These are phyloP conservation scores for Bruguiera parviflora DNA, from an alignment of 345 rosid genomes.

Conservation along the genomic window DNA sequence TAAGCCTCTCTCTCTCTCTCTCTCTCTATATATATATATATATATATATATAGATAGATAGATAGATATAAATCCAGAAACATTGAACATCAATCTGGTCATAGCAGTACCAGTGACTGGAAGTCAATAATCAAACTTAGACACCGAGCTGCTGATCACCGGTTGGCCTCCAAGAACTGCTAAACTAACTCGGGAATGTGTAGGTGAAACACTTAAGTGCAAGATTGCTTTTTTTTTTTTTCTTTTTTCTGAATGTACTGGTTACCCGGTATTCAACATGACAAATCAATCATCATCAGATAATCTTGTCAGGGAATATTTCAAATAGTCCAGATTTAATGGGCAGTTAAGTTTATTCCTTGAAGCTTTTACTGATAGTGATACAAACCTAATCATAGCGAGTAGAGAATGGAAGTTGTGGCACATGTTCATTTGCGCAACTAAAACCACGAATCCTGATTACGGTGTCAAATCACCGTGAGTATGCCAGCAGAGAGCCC, in stretches of 20 bases:
- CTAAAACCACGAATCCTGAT: conserved; percentile 20
- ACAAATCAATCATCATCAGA: conserved; percentile 14
- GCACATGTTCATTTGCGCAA: conserved; percentile 8
- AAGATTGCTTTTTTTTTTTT: background rate
- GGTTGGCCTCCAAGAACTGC: too few species aligned
- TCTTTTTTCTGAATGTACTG: background rate
- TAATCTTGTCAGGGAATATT: conserved; percentile 1
- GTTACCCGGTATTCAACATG: background rate
- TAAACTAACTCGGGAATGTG: too few species aligned
- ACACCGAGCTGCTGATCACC: conserved; percentile 20
- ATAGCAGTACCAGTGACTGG: conserved; percentile 1
- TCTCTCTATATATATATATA: too few species aligned
- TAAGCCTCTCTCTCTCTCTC: too few species aligned
- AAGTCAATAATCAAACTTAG: conserved; percentile 12
- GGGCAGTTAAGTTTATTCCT: conserved; percentile 11
- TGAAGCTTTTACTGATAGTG: conserved; percentile 2
- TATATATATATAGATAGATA: background rate
- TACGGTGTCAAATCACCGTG: conserved; percentile 13
- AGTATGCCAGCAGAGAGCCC: background rate
- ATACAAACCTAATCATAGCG: conserved; percentile 22
- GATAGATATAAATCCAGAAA: too few species aligned
- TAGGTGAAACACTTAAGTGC: too few species aligned
- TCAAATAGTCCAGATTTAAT: conserved; percentile 2
- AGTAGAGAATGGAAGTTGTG: conserved; percentile 13
- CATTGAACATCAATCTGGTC: conserved; percentile 13